Conservation (phyloP, 306 rosid genomes). For the Ceratonia siliqua region DNA sequence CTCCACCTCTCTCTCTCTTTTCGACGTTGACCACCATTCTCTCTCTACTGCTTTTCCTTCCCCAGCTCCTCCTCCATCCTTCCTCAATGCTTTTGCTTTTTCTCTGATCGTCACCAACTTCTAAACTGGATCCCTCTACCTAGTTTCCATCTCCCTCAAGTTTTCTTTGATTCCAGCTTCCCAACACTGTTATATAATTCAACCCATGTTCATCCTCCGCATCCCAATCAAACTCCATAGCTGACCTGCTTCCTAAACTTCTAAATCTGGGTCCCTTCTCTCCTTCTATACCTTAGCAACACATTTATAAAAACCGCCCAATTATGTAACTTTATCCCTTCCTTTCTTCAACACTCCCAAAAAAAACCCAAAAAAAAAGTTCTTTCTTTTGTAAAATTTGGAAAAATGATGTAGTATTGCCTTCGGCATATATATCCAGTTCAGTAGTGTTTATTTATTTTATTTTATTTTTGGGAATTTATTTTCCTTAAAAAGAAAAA, state of each 20-base stretch:
- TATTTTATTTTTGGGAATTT: neutral
- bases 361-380: conserved; percentile 20
- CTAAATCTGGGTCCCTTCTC: conserved; percentile 55
- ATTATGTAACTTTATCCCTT: conserved; percentile 62
- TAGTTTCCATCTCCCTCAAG: conserved; percentile 27
- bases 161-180: conserved; percentile 38
- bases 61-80: neutral
- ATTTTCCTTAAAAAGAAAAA: neutral
- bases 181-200: conserved; percentile 8
- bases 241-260: neutral
- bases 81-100: conserved; percentile 26
- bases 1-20: conserved; percentile 3
- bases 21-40: conserved; percentile 24
- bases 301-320: conserved; percentile 59
- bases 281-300: conserved; percentile 50
- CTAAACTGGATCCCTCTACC: conserved; percentile 7
- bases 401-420: conserved; percentile 46
- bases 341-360: conserved; percentile 1
- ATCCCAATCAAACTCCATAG: neutral
- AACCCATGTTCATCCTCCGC: neutral
- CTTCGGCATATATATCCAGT: conserved; percentile 3
- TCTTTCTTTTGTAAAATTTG: neutral
- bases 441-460: neutral
- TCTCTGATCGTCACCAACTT: neutral
- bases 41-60: neutral